Conservation (phyloP, 2,329 filamentous ascomycete genomes). For the Acrocalymma vagum region DNA sequence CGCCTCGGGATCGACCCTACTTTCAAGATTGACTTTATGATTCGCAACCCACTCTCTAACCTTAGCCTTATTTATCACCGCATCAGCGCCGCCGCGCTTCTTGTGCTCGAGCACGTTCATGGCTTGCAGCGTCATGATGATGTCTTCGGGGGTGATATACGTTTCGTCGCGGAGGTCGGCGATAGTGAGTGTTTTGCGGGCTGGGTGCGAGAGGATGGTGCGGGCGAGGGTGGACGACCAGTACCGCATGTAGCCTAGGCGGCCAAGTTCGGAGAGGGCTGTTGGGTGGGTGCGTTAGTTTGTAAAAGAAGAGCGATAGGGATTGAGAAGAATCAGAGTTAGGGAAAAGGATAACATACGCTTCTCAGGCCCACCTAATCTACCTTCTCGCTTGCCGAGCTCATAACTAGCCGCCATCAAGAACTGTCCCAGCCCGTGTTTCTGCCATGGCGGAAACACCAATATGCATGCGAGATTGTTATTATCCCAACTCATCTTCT, state of each 20-base stretch:
- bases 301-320: background rate
- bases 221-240: slow-evolving; percentile 87
- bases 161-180: slow-evolving; percentile 78
- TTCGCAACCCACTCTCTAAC: slow-evolving; percentile 73
- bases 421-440: slow-evolving; percentile 84
- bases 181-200: slow-evolving; percentile 67
- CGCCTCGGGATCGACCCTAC: slow-evolving; percentile 75
- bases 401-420: slow-evolving; percentile 95
- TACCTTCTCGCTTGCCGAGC: slow-evolving; percentile 81
- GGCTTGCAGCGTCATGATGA: slow-evolving; percentile 77
- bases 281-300: slow-evolving; percentile 15
- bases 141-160: slow-evolving; percentile 87
- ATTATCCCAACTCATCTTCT: slow-evolving; percentile 98
- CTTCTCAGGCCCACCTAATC: slow-evolving; percentile 92
- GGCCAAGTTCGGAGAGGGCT: slow-evolving; percentile 83
- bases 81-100: slow-evolving; percentile 60
- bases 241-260: slow-evolving; percentile 82
- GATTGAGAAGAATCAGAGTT: background rate
- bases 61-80: slow-evolving; percentile 64
- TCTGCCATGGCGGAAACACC: slow-evolving; percentile 94
- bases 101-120: slow-evolving; percentile 74
- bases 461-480: slow-evolving; percentile 98
- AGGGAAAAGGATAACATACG: slow-evolving; percentile 52
- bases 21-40: slow-evolving; percentile 69
- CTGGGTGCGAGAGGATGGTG: slow-evolving; percentile 59